phyloP scores from a whole-genome alignment of 495 filamentous ascomycete species.

The Hyaloscypha variabilis region DNA sequence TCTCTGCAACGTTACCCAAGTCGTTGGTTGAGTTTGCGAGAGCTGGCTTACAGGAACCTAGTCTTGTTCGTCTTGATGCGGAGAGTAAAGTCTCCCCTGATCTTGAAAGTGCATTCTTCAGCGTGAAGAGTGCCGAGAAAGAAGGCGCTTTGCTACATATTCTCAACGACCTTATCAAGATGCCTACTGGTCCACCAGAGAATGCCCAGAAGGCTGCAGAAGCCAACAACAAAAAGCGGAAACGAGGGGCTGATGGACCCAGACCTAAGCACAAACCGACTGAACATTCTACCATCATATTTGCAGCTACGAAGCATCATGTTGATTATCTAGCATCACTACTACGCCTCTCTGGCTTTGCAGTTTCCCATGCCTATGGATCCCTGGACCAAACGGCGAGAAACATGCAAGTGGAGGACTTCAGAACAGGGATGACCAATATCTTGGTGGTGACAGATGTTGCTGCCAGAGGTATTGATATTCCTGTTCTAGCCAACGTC shows the following conservation, averaged over 20 bases:
- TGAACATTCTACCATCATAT: conserved; percentile 87
- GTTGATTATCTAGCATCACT: conserved; percentile 90
- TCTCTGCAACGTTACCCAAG: conserved; percentile 92
- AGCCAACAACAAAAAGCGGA: conserved; percentile 67
- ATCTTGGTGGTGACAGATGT: conserved; percentile 98
- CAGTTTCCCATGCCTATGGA: conserved; percentile 91
- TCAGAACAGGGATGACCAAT: conserved; percentile 79
- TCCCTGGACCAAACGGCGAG: conserved; percentile 91
- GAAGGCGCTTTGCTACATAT: conserved; percentile 90
- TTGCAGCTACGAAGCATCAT: conserved; percentile 93
- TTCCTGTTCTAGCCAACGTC: conserved; percentile 92
- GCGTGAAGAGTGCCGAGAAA: conserved; percentile 87
- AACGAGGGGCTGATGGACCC: conserved; percentile 55
- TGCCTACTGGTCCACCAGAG: conserved; percentile 77
- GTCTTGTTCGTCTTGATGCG: conserved; percentile 82
- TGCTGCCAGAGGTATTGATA: conserved; percentile 96
- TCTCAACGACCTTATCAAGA: conserved; percentile 87
- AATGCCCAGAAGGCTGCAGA: conserved; percentile 48
- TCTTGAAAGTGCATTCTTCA: conserved; percentile 91
- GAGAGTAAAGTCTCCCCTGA: conserved; percentile 96
- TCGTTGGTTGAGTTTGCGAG: conserved; percentile 94
- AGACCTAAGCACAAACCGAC: conserved; percentile 61
- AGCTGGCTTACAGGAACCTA: conserved; percentile 89
- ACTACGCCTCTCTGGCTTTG: conserved; percentile 74
- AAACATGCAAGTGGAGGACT: conserved; percentile 86